Base-by-base conservation (phyloP, 2,329 filamentous ascomycete species). In the Aspergillus sp. region DNA sequence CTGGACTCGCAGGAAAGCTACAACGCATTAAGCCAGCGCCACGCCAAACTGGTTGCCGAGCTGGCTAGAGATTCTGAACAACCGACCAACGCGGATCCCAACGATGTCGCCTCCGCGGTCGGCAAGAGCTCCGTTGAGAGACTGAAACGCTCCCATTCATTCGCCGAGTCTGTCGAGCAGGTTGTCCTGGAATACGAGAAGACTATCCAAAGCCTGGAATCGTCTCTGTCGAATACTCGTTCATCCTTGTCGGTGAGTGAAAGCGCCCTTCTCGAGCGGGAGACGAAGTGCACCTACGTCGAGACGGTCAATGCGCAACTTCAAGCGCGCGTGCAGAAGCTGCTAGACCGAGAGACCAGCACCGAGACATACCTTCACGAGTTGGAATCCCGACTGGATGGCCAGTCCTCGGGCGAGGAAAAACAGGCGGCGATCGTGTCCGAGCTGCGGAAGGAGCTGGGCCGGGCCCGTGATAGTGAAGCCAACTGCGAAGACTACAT, bases 131-230 rank as follows among this genome's bases (percentile, higher is more conserved):
- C 92, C 0, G 89, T 92, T 24, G 93, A 97, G 73, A 86, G 95
- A 55, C 80, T 98, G 64, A 96, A 97, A 73, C 88, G 95, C 46
- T 99, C 96, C 18, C 96, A 96, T 73, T 96, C 91, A 0, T 98
- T 99, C 72, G 93, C 94, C 1, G 90, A 96, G 73, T 94, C 94
- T 29, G 94, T 99, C 20, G 95, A 99, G 71, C 91, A 96, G 71
- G 92, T 99, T 22, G 92, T 99, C 3, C 81, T 98, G 52, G 95
- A 99, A 77, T 99, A 99, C 73, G 96, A 99, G 75, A 98, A 96
- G 82, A 99, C 96, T 0, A 99, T 99, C 53, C 93, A 98, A 74
- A 90, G 87, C 55, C 84, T 99, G 16, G 95, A 99, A 75, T 88
- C 92, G 54, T 97, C 93, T 1, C 85, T 99, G 14, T 93, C 93